Percentiles rank a stretch among this genome's conserved stretches.
These are phyloP conservation scores for Scleromitrula shiraiana DNA, from an alignment of 2,329 filamentous ascomycete genomes.

Conservation along the genomic window DNA sequence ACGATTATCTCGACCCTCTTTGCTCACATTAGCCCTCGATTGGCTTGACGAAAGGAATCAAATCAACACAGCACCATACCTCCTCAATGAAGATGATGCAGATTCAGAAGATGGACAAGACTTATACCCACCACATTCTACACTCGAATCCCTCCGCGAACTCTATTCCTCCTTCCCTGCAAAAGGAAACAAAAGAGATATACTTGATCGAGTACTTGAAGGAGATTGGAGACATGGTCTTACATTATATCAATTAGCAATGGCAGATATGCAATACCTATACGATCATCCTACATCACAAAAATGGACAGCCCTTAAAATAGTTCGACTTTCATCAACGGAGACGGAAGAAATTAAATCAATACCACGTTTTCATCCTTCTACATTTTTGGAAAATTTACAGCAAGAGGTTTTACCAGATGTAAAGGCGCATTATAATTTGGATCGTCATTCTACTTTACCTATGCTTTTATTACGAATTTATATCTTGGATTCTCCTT, in stretches of 20 bases:
- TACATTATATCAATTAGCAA: constrained; percentile 58
- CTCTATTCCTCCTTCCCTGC: constrained; percentile 54
- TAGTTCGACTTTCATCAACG: constrained; percentile 40
- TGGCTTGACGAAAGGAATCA: constrained; percentile 68
- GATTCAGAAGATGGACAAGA: constrained; percentile 51
- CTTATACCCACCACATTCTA: constrained; percentile 59
- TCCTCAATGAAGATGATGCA: constrained; percentile 36
- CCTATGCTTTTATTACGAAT: constrained; percentile 69
- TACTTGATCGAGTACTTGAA: constrained; percentile 55
- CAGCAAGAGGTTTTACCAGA: constrained; percentile 68
- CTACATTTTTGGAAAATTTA: constrained; percentile 70
- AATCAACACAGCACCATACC: constrained; percentile 50
- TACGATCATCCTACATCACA: constrained; percentile 57
- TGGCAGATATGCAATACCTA: constrained; percentile 59
- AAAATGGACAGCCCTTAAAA: constrained; percentile 55
- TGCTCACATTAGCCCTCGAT: constrained; percentile 64
- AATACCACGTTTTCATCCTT: constrained; percentile 69
- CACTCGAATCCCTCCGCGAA: constrained; percentile 57
- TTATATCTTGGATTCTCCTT: constrained; percentile 73
- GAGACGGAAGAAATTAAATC: constrained; percentile 32
- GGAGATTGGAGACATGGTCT: constrained; percentile 62
- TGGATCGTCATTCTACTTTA: constrained; percentile 62
- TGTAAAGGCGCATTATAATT: constrained; percentile 76
- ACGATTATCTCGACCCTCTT: constrained; percentile 62
- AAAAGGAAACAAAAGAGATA: constrained; percentile 54